Base-by-base conservation (phyloP, 176 grass and related monocot species). In the Typha latifolia region DNA sequence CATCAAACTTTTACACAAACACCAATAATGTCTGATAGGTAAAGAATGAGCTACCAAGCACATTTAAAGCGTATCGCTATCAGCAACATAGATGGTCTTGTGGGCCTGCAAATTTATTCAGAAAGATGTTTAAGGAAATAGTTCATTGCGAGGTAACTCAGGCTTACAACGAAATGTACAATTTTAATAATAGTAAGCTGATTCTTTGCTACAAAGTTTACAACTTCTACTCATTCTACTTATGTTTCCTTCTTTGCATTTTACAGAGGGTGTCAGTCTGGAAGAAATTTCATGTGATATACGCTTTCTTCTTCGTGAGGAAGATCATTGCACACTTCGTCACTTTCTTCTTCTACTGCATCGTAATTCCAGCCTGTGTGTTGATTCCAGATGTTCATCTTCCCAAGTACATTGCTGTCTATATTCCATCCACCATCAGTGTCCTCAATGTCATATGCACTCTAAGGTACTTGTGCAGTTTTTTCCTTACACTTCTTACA, bases 231-330 rank as follows among this genome's bases (percentile, higher is more conserved):
- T 12, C 11, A 0, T 26, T 13, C 26, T 51, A 0, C 34, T 67
- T 26, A 55, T 61, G 0, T n/a, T 22, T 72, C 24, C 24, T 26
- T 26, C 24, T 0, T 29, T 15, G 63, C 55, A 47, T 34, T 12
- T 64, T 12, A 49, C 71, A 84, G 82, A 80, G 82, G 55, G 91
- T 96, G 1, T 86, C 87, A 5, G 32, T 68, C 14, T 79, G 84
- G 74, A 96, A 96, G 85, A 96, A 91, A 78, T 67, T 96, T 57
- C 91, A 96, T 69, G 70, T 96, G 13, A 51, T 91, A 61, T 96
- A 91, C 48, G 82, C 3, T 13, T 96, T 96, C 82, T 96, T 96
- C 80, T 84, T 96, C 52, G 82, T 96, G 64, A 71, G 91, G 52
- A 96, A 96, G 81, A 78, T 91, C 32, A 78, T 96, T 12, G 91